Evolutionary conservation across 2,329 filamentous ascomycete genomes (phyloP), one percentile per base, ranked within the genome.

Genomic region (Talaromyces pinophilus): DNA sequence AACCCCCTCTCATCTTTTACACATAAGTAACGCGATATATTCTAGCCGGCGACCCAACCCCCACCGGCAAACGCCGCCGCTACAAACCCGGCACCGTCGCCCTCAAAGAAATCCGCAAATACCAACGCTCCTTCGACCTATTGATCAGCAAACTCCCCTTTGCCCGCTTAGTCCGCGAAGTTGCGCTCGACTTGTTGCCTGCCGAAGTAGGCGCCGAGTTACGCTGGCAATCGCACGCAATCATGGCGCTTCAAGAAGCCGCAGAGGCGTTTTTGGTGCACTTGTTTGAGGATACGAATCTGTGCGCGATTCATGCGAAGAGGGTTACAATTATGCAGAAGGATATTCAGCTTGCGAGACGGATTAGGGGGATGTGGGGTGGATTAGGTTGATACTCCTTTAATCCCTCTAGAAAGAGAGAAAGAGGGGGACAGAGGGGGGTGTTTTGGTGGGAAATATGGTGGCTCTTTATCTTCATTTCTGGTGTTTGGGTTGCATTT

Each of bases 311-410:
- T 73, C 94, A 98, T 81, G 95, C 94, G 69, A 97, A 97, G 83
- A 86, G 94, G 77, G 93, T 98, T 63, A 98, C 94, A 46, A 96
- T 97, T 73, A 94, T 96, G 92, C 93, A 95, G 80, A 97, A 97
- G 82, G 95, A 98, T 80, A 97, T 99, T 73, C 94, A 97, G 81
- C 86, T 98, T 68, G 94, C 94, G 22, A 84, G 91, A 73, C 83
- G 91, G 71, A 93, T 94, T 80, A 84, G 91, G 62, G 91, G 91
- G 13, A 86, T 89, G 55, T 93, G 90, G 90, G 91, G 88, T 57
- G 90, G 90, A 72, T 84, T 81, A 80, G 90, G 25, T 25, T 25
- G 25, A 25, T 4, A 25, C 25, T 25, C 25, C 25, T 25, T 3
- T 25, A 25, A 25, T 3, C 25, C 25, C 25, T 25, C 25, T 25